phyloP scores from a whole-genome alignment of 257 asterid genomes.

The Ajuga chamaepitys region DNA sequence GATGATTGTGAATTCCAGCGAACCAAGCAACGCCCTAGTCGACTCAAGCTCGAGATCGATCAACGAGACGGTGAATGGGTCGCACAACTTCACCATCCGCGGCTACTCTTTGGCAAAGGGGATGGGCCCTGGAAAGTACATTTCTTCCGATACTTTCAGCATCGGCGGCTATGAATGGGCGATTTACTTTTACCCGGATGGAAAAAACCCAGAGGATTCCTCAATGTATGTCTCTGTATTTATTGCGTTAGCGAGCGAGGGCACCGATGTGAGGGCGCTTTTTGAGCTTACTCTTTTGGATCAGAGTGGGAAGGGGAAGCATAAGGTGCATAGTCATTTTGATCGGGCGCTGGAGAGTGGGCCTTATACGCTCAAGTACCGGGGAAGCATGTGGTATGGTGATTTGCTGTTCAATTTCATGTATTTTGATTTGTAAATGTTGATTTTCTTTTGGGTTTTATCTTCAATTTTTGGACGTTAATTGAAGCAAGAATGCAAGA shows the following conservation, averaged over 20 bases:
- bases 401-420: neutral
- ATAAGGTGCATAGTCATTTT: slow-evolving; percentile 85
- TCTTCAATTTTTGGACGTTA: neutral
- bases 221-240: slow-evolving; percentile 69
- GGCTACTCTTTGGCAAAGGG: slow-evolving; percentile 92
- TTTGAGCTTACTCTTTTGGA: slow-evolving; percentile 77
- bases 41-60: slow-evolving; percentile 61
- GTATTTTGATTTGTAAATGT: neutral
- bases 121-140: slow-evolving; percentile 73
- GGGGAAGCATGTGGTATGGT: slow-evolving; percentile 92
- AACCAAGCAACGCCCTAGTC: slow-evolving; percentile 17
- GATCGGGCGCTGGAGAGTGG: slow-evolving; percentile 89
- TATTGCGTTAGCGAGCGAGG: slow-evolving; percentile 81
- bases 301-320: slow-evolving; percentile 84
- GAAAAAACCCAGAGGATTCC: slow-evolving; percentile 71
- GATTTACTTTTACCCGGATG: slow-evolving; percentile 78
- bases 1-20: slow-evolving; percentile 41
- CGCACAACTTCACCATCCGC: slow-evolving; percentile 70
- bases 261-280: slow-evolving; percentile 79
- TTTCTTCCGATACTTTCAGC: slow-evolving; percentile 63
- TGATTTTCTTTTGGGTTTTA: neutral
- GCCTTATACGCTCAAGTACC: slow-evolving; percentile 72
- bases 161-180: slow-evolving; percentile 91
- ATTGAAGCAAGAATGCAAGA: neutral
- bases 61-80: slow-evolving; percentile 81